phyloP scores from a whole-genome alignment of 2,329 filamentous ascomycete genomes.

The Hypoxylon sp. region DNA sequence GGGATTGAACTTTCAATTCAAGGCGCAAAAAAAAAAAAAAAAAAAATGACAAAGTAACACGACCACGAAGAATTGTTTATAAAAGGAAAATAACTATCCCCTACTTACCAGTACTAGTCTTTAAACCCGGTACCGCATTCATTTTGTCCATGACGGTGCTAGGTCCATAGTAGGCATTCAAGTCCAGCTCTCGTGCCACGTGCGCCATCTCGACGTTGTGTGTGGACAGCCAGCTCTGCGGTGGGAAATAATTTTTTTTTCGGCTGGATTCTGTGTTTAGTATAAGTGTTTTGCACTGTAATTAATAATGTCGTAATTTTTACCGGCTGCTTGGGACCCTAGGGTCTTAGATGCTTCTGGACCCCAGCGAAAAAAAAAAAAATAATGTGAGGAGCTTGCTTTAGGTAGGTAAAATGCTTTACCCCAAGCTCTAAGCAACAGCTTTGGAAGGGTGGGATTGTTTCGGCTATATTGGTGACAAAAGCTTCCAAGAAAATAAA shows the following conservation, averaged over 20 bases:
- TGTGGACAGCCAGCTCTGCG: constrained; percentile 48
- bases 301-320: constrained; percentile 47
- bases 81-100: constrained; percentile 35
- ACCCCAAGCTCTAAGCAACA: constrained; percentile 28
- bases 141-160: constrained; percentile 68
- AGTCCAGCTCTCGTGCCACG: constrained; percentile 56
- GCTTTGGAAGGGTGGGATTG: constrained; percentile 6
- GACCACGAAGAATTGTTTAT: constrained; percentile 31
- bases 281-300: constrained; percentile 28
- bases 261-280: constrained; percentile 25
- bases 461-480: constrained; percentile 29
- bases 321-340: constrained; percentile 47
- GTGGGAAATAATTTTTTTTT: constrained; percentile 36
- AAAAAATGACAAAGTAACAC: constrained; percentile 10
- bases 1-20: constrained; percentile 38
- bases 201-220: constrained; percentile 55
- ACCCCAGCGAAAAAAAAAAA: constrained; percentile 28
- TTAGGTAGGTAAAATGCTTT: constrained; percentile 12
- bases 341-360: constrained; percentile 39
- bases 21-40: constrained; percentile 12
- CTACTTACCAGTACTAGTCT: constrained; percentile 72
- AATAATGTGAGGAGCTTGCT: constrained; percentile 29
- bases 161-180: constrained; percentile 54
- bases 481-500: constrained; percentile 23
- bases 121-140: constrained; percentile 70